Evolutionary conservation across 2,329 filamentous ascomycete species (phyloP), one percentile per base, ranked within the genome.

Genomic region (Cercospora sesami): DNA sequence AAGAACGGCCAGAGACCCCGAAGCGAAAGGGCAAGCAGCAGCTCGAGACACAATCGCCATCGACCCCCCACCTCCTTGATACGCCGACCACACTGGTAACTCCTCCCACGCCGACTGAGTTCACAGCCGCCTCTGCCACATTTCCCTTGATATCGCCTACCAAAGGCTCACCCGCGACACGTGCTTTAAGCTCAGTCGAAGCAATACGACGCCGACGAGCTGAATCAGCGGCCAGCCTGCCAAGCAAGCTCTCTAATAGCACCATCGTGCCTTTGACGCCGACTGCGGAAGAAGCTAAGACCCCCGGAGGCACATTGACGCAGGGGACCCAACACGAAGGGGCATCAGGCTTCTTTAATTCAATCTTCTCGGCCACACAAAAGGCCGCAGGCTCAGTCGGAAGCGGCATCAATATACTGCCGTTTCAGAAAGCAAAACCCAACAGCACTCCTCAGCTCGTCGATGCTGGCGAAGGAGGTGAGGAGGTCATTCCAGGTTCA

Each of bases 331-430:
- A 58, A n/a, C 64, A 67, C 18, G 64, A 63, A 16, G 81, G 81
- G 64, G 80, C 79, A 33, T 79, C 79, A 42, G 90, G 93, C 0
- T 98, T 99, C 82, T 98, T 99, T 80, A 96, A 93, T 4, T 94
- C 92, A 28, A 91, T 99, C 77, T 88, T 99, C 71, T 94, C 93
- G 48, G 94, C 91, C 57, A 95, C 95, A 18, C 94, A 98, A 79
- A 97, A 91, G 85, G 94, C 94, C 53, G 93, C 94, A 14, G 93
- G 83, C 71, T 89, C 87, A 18, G 79, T 94, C 4, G 92, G 86
- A 73, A 92, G 86, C 71, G 92, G 89, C 59, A 90, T 97, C 58
- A 87, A 88, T 60, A 81, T 85, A 31, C 69, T 75, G 7, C 86
- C 86, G n/a, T 81, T 82, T n/a, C 79, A 81, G 61, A 83, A 83